phyloP scores from a whole-genome alignment of 495 filamentous ascomycete species.

The Sordaria brevicollis region DNA sequence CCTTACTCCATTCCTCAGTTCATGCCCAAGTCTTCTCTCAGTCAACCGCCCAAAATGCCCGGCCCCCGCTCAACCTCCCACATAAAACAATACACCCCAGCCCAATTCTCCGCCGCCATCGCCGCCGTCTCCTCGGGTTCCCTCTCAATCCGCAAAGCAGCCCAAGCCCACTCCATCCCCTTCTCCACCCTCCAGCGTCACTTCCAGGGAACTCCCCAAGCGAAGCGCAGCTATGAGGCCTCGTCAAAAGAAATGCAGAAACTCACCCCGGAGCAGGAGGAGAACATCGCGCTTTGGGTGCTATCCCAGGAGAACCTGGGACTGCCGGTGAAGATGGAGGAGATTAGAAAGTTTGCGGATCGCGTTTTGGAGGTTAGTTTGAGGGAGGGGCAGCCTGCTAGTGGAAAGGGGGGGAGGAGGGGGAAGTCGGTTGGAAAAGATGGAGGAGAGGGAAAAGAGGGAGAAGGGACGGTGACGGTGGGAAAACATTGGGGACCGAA shows the following conservation, averaged over 20 bases:
- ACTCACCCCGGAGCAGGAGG: background rate
- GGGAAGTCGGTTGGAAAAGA: background rate
- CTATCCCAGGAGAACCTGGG: constrained; percentile 36
- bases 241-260: background rate
- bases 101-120: background rate
- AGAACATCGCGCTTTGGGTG: constrained; percentile 5
- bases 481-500: background rate
- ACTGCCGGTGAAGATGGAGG: constrained; percentile 27
- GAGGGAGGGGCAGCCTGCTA: background rate
- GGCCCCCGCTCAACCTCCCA: background rate
- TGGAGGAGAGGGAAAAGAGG: background rate
- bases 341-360: constrained; percentile 29
- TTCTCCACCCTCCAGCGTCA: background rate
- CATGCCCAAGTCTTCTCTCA: too few relatives aligned
- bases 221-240: background rate
- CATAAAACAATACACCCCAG: background rate
- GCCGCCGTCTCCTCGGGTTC: background rate
- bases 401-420: background rate
- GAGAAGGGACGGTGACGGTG: background rate
- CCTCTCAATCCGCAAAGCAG: background rate
- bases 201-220: background rate
- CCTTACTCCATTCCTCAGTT: too few relatives aligned
- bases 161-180: background rate
- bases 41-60: background rate
- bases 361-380: constrained; percentile 2